Conservation (phyloP, 2,329 filamentous ascomycete genomes). For the Cercospora citrullina region DNA sequence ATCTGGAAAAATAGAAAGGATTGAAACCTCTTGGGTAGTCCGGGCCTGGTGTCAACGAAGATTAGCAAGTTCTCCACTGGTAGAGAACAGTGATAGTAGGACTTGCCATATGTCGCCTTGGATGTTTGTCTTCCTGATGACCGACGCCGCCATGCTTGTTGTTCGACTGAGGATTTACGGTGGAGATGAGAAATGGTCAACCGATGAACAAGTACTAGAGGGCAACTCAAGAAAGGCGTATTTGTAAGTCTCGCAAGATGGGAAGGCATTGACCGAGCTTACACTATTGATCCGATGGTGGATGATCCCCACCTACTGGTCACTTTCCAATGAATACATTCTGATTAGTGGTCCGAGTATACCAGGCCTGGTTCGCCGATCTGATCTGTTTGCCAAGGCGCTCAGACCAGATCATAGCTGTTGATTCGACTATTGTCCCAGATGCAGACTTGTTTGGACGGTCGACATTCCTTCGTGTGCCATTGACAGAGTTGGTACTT, state of each 20-base stretch:
- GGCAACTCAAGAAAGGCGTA: not conserved
- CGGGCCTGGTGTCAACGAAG: slow-evolving; percentile 4
- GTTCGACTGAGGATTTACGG: not conserved
- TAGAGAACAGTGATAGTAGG: slow-evolving; percentile 2
- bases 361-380: not conserved
- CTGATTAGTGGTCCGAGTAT: not conserved
- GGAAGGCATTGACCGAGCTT: not conserved
- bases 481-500: no score
- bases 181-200: not conserved
- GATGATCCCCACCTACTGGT: not conserved
- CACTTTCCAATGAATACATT: not conserved
- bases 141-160: slow-evolving; percentile 10
- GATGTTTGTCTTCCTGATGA: slow-evolving; percentile 9
- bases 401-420: no score
- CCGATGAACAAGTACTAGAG: not conserved
- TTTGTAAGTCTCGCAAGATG: not conserved
- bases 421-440: no score
- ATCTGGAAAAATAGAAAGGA: slow-evolving; percentile 12
- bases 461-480: no score
- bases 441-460: no score
- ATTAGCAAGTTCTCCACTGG: not conserved
- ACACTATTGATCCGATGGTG: not conserved
- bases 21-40: slow-evolving; percentile 11
- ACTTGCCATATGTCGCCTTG: slow-evolving; percentile 13
- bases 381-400: no score